Conservation (phyloP, 371 early-diverging fungal genomes). For the Apophysomyces sp. region DNA sequence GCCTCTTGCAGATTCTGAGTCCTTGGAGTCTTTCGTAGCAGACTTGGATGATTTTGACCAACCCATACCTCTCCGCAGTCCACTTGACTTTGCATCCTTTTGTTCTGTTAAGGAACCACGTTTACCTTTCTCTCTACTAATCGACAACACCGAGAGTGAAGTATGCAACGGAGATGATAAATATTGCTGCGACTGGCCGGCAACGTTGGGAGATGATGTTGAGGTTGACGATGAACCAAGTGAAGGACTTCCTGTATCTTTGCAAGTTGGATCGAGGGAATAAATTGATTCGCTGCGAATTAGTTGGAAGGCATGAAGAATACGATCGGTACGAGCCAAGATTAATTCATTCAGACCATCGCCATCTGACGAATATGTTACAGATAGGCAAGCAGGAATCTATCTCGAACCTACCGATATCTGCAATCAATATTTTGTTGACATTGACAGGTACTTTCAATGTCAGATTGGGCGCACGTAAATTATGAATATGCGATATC, state of each 20-base stretch:
- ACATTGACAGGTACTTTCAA: constrained; percentile 80
- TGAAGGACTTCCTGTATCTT: constrained; percentile 1
- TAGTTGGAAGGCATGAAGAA: constrained; percentile 70
- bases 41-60: constrained; percentile 13
- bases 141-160: constrained; percentile 16
- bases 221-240: constrained; percentile 11
- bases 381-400: neutral
- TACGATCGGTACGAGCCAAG: constrained; percentile 79
- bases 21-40: constrained; percentile 9
- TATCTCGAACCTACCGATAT: constrained; percentile 49
- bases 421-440: constrained; percentile 73
- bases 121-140: constrained; percentile 11
- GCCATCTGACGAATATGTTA: constrained; percentile 46
- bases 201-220: constrained; percentile 5
- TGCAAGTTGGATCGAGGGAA: neutral
- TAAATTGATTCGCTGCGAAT: neutral
- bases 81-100: constrained; percentile 11
- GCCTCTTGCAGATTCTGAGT: constrained; percentile 1
- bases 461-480: constrained; percentile 65
- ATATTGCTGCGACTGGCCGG: constrained; percentile 1
- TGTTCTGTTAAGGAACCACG: constrained; percentile 7
- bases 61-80: constrained; percentile 18
- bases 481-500: constrained; percentile 28
- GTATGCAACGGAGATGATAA: constrained; percentile 11
- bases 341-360: constrained; percentile 77